Conservation (phyloP, 140 eudicot genomes). For the Bidens hawaiensis region DNA sequence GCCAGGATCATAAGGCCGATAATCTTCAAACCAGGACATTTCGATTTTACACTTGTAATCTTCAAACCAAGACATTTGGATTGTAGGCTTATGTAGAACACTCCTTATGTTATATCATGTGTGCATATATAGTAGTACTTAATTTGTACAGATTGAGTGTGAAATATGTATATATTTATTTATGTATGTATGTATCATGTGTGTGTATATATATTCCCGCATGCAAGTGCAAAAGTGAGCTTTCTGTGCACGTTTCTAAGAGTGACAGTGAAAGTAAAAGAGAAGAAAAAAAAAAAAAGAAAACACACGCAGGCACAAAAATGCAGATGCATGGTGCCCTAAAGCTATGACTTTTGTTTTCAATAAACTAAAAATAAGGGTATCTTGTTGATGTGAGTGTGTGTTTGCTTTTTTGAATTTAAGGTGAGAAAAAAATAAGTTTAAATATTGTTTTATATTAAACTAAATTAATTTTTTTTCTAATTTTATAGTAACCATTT, state of each 20-base stretch:
- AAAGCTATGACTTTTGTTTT: slow-evolving; percentile 20
- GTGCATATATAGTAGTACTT: slow-evolving; percentile 16
- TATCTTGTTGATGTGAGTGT: not conserved
- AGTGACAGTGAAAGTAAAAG: slow-evolving; percentile 39
- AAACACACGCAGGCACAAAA: slow-evolving; percentile 19
- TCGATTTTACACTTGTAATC: not conserved
- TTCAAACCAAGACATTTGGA: slow-evolving; percentile 2
- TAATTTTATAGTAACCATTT: too few relatives aligned
- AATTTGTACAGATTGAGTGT: slow-evolving; percentile 6
- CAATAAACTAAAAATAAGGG: not conserved
- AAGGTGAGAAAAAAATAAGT: not conserved
- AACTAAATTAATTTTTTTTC: too few relatives aligned
- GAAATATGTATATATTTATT: not conserved
- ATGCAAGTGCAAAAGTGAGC: slow-evolving; percentile 35
- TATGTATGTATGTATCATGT: not conserved
- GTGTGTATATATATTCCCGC: slow-evolving; percentile 31
- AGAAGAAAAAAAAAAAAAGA: slow-evolving; percentile 20
- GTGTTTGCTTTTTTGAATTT: not conserved
- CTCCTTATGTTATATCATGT: slow-evolving; percentile 2
- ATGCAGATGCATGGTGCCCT: slow-evolving; percentile 35
- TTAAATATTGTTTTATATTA: not conserved
- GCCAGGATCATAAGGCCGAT: slow-evolving; percentile 19
- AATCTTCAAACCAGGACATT: too few relatives aligned
- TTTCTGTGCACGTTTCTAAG: slow-evolving; percentile 36
- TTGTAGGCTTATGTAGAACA: not conserved